phyloP scores from a whole-genome alignment of 1,284 basidiomycete genomes.

The Schizopora paradoxa region DNA sequence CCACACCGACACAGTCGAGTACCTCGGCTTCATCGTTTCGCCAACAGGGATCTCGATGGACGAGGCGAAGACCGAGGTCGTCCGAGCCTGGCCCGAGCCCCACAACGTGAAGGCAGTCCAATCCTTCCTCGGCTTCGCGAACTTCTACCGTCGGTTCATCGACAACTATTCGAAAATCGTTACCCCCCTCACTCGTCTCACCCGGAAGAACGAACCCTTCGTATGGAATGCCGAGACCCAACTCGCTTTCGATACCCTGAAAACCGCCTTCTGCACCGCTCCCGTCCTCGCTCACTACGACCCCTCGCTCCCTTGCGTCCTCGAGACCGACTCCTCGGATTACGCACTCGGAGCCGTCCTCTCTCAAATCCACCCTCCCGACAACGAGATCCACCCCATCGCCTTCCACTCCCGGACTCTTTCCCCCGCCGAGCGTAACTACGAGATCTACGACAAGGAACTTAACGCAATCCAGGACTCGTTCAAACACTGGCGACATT shows the following conservation, averaged over 20 bases:
- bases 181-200: slow-evolving; percentile 23
- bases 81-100: slow-evolving; percentile 22
- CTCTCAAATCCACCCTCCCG: slow-evolving; percentile 20
- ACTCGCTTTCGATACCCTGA: slow-evolving; percentile 27
- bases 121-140: slow-evolving; percentile 21
- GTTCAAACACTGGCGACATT: slow-evolving; percentile 31
- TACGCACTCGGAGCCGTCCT: slow-evolving; percentile 17
- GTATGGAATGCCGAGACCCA: slow-evolving; percentile 18
- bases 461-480: slow-evolving; percentile 30
- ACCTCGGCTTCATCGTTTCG: slow-evolving; percentile 10
- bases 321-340: slow-evolving; percentile 18
- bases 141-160: slow-evolving; percentile 21
- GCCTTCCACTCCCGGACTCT: slow-evolving; percentile 26
- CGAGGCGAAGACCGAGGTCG: slow-evolving; percentile 18
- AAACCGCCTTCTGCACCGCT: slow-evolving; percentile 22
- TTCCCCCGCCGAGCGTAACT: slow-evolving; percentile 29
- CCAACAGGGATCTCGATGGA: slow-evolving; percentile 20
- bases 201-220: slow-evolving; percentile 18
- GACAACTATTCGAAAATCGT: slow-evolving; percentile 26
- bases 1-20: slow-evolving; percentile 22
- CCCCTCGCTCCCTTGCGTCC: slow-evolving; percentile 10
- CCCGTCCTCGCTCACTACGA: slow-evolving; percentile 16
- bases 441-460: slow-evolving; percentile 34
- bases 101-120: slow-evolving; percentile 14
- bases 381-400: slow-evolving; percentile 22